Evolutionary conservation across 306 rosid species (phyloP), one percentile per base, ranked within the genome.

Genomic region (Vigna mungo): DNA sequence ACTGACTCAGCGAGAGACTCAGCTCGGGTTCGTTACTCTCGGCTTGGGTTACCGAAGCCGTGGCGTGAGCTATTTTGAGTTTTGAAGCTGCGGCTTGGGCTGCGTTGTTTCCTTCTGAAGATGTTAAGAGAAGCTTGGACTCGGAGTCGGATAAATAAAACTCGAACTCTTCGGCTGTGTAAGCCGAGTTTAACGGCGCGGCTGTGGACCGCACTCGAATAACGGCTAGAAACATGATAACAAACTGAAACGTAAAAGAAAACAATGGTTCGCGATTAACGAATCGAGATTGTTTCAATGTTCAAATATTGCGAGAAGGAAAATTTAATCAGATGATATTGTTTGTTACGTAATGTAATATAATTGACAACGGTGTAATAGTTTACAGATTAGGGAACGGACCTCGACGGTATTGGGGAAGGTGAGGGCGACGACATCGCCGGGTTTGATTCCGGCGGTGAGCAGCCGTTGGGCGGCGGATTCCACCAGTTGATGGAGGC

Each of bases 351-450:
- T 48, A 4, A 6, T 4, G 54, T 39, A 10, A 49, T 12, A 14
- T 3, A 47, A 12, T 14, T 3, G 52, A 14, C 17, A 14, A 47
- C 17, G 5, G 4, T 47, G n/a, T 1, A 47, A 47, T 0, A 47
- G 13, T 15, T 51, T 51, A n/a, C 14, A 25, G 17, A 14, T 43
- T 11, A 5, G 32, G 47, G 6, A 65, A 41, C 36, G 37, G 13
- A 90, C 97, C 95, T 90, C 97, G 69, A 95, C 72, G 79, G 88
- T 68, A 78, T 95, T 95, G 18, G 92, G 91, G 81, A 92, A 95
- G 66, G 96, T 88, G 68, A 95, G 98, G 11, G 96, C 96, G 54
- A 92, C 88, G 72, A 89, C 94, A 47, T 95, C 96, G 74, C 86
- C 87, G 36, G 87, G 82, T 20, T 72, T 76, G 82, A 92, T 66